Percentiles rank a stretch among this genome's conserved stretches.
Conservation (phyloP, 129 eudicot species). For the Saussurea involucrata region DNA sequence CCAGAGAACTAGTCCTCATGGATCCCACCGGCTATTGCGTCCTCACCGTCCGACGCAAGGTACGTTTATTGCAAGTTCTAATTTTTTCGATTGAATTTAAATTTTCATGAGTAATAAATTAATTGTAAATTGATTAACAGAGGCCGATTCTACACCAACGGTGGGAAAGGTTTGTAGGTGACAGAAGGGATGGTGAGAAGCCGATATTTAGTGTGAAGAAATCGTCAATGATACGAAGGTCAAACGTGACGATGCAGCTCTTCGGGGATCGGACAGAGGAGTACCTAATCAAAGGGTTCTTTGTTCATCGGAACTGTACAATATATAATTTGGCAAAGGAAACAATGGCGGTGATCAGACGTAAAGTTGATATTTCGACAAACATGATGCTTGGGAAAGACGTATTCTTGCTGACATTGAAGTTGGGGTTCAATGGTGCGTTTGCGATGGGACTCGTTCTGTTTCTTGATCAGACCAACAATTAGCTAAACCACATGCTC, state of each 20-base stretch:
- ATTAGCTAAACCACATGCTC: no score
- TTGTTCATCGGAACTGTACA: conserved; percentile 48
- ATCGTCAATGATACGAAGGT: conserved; percentile 75
- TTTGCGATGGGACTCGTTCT: conserved; percentile 75
- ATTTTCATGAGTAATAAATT: no score
- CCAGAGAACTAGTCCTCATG: conserved; percentile 79
- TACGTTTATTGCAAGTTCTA: no score
- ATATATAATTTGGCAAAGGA: conserved; percentile 33
- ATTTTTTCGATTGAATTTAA: no score
- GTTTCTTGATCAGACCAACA: conserved; percentile 68
- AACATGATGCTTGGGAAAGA: conserved; percentile 74
- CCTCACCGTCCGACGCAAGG: conserved; percentile 88
- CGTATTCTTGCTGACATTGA: conserved; percentile 49
- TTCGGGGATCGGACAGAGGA: conserved; percentile 50
- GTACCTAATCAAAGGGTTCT: conserved; percentile 72
- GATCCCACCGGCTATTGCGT: conserved; percentile 73
- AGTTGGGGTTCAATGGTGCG: conserved; percentile 73
- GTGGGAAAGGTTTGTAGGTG: conserved; percentile 88
- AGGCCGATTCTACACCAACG: conserved; percentile 85
- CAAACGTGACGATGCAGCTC: conserved; percentile 69
- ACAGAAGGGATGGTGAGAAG: conserved; percentile 56
- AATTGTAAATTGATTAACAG: conserved; percentile 34
- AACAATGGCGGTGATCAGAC: conserved; percentile 57
- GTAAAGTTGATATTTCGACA: conserved; percentile 62
- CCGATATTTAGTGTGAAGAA: conserved; percentile 80